A percentile compares a stretch with the other conserved stretches of the same genome.
Evolutionary conservation across 495 filamentous ascomycete genomes (phyloP).

Genomic region (Pyronema omphalodes): DNA sequence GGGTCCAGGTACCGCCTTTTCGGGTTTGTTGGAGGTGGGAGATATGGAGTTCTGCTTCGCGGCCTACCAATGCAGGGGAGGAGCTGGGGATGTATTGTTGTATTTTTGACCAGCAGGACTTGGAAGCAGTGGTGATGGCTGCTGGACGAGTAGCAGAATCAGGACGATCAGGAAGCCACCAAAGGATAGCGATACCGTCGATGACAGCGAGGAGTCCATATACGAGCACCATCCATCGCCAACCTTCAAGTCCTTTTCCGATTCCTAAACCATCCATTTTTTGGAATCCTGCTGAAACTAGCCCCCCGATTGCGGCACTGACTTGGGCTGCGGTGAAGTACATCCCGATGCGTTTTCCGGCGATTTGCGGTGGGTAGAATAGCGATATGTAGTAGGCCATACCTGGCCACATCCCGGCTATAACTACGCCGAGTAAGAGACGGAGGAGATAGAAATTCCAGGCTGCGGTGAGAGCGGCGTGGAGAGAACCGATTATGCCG

Average conservation of each 20-base stretch:
- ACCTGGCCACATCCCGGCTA: slow-evolving; percentile 87
- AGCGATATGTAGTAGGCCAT: slow-evolving; percentile 88
- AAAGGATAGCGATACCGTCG: slow-evolving; percentile 53
- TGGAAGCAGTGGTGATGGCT: slow-evolving; percentile 1
- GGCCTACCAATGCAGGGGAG: slow-evolving; percentile 48
- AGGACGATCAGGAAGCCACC: slow-evolving; percentile 81
- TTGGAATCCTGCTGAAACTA: slow-evolving; percentile 82
- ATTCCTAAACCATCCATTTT: slow-evolving; percentile 56
- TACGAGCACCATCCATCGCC: slow-evolving; percentile 89
- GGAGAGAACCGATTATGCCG: slow-evolving; percentile 63
- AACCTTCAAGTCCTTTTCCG: slow-evolving; percentile 49
- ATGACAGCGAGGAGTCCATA: slow-evolving; percentile 59
- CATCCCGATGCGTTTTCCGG: slow-evolving; percentile 70
- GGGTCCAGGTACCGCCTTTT: slow-evolving; percentile 46
- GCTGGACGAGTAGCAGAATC: slow-evolving; percentile 40
- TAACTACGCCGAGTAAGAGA: slow-evolving; percentile 71
- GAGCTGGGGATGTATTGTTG: slow-evolving; percentile 35
- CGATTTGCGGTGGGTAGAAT: slow-evolving; percentile 75
- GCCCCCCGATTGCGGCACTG: slow-evolving; percentile 72
- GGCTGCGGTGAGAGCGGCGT: slow-evolving; percentile 58
- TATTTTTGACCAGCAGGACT: slow-evolving; percentile 28
- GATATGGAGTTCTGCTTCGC: slow-evolving; percentile 69
- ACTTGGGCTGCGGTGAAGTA: slow-evolving; percentile 84
- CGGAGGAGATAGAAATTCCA: slow-evolving; percentile 79
- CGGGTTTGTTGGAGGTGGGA: slow-evolving; percentile 69